Evolutionary conservation across 331 rosid species (phyloP), one percentile per base, ranked within the genome.

Genomic region (Spiraea crenata): DNA sequence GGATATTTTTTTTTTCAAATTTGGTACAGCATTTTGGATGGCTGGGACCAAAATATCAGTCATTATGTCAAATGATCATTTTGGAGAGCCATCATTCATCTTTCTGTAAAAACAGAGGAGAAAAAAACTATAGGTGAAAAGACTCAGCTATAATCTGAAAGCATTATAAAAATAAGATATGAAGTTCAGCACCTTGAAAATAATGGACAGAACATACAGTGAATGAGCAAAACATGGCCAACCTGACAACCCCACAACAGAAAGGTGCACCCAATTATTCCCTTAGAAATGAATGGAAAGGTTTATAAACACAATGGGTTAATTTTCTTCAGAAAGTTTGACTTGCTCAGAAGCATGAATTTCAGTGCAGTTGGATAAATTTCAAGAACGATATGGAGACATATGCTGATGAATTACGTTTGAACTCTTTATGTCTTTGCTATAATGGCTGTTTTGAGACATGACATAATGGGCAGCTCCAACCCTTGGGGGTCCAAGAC

Each of bases 141-240:
- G 31, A 25, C 31, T 25, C 31, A n/a, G n/a, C n/a, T n/a, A n/a
- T n/a, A n/a, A n/a, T n/a, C n/a, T n/a, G n/a, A n/a, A n/a, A n/a
- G n/a, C n/a, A n/a, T n/a, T n/a, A n/a, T n/a, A n/a, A n/a, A n/a
- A n/a, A 40, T 12, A 61, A 39, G 15, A 61, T 61, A 8, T 1
- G 62, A 20, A 15, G 74, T 55, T 42, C 74, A 54, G 42, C 57
- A 44, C 47, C 57, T 70, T 4, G 19, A 70, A n/a, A n/a, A 70
- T 70, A 57, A 57, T 57, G 66, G 16, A 25, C 34, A 16, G 7
- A 46, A 20, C 52, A 54, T 14, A 45, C 56, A 77, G 80, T 58
- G 79, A 82, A 83, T 63, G 79, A 82, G 85, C 74, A 81, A 77
- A 83, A 70, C 82, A 52, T 88, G 95, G 85, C 80, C 81, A 81